These are phyloP conservation scores for Suillus alpinus DNA, from an alignment of 768 basidiomycete species.

Conservation along the genomic window DNA sequence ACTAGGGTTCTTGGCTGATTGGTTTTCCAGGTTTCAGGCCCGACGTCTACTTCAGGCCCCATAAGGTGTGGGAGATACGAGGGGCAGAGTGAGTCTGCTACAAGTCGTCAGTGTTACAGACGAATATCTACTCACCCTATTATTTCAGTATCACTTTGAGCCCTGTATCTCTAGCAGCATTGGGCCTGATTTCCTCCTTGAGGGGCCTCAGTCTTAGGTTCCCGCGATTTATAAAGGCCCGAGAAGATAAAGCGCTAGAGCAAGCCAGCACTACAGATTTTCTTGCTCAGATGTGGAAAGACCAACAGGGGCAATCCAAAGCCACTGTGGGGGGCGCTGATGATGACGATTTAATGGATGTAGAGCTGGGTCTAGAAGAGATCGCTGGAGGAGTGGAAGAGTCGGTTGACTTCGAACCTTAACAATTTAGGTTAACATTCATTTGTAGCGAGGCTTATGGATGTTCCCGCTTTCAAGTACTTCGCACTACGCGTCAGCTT, in stretches of 20 bases:
- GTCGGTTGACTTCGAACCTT: constrained; percentile 11
- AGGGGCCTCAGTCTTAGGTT: constrained; percentile 84
- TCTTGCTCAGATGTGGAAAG: constrained; percentile 64
- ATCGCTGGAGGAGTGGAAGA: constrained; percentile 23
- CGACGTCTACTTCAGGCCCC: constrained; percentile 66
- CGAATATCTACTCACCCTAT: constrained; percentile 9
- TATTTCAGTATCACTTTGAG: constrained; percentile 69
- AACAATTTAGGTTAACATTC: constrained; percentile 7
- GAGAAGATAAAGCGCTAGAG: constrained; percentile 73
- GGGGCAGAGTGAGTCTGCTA: constrained; percentile 57
- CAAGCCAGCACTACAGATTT: constrained; percentile 71
- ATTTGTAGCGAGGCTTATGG: background rate
- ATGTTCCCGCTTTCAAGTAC: background rate
- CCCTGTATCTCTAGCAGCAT: constrained; percentile 80
- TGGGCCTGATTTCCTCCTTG: constrained; percentile 50
- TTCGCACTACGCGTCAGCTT: background rate
- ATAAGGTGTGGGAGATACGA: constrained; percentile 87
- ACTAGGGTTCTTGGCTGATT: background rate
- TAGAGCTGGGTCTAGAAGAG: constrained; percentile 34
- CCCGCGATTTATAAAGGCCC: constrained; percentile 74
- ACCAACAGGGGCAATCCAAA: constrained; percentile 48
- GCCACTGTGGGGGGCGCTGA: constrained; percentile 39
- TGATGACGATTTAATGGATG: constrained; percentile 61
- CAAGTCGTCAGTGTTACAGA: background rate
- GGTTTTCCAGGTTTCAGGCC: constrained; percentile 53